A percentile compares a stretch with the other conserved stretches of the same genome.
These are phyloP conservation scores for Debaryomyces sp. DNA, from an alignment of 1,139 yeast genomes.

Conservation along the genomic window DNA sequence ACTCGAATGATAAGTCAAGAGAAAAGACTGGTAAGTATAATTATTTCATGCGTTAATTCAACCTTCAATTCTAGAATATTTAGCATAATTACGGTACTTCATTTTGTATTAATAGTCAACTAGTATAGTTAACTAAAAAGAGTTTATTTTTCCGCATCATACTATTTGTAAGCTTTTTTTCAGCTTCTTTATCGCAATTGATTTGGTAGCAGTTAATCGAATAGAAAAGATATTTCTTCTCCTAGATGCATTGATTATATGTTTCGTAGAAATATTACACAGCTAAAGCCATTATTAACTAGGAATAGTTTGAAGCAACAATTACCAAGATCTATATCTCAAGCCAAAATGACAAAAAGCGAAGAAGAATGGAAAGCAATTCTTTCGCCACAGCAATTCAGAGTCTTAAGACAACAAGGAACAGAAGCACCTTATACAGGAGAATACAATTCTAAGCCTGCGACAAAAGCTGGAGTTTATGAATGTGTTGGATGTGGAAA, in stretches of 20 bases:
- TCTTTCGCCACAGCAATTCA: slow-evolving; percentile 75
- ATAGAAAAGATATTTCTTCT: background rate
- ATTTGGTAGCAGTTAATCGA: background rate
- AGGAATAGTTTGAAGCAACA: background rate
- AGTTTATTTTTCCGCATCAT: background rate
- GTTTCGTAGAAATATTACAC: background rate
- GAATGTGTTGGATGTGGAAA: slow-evolving; percentile 82
- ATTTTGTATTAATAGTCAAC: slow-evolving; percentile 8
- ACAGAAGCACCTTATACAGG: slow-evolving; percentile 88
- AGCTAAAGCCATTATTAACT: background rate
- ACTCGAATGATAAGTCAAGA: slow-evolving; percentile 55
- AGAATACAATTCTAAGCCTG: slow-evolving; percentile 55
- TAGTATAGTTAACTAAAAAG: background rate
- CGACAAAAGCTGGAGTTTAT: slow-evolving; percentile 60
- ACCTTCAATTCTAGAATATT: slow-evolving; percentile 1
- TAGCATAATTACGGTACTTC: slow-evolving; percentile 5
- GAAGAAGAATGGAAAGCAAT: slow-evolving; percentile 82
- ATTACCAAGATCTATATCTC: background rate
- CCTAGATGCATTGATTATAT: background rate
- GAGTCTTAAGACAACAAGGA: slow-evolving; percentile 74
- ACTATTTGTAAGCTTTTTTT: background rate
- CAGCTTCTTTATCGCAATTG: background rate
- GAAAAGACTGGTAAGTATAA: slow-evolving; percentile 58
- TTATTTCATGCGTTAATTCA: slow-evolving; percentile 61
- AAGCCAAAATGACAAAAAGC: slow-evolving; percentile 33